A percentile compares a stretch with the other conserved stretches of the same genome.
Evolutionary conservation across 805 yeast species (phyloP).

Genomic region (Ogataea philodendri): DNA sequence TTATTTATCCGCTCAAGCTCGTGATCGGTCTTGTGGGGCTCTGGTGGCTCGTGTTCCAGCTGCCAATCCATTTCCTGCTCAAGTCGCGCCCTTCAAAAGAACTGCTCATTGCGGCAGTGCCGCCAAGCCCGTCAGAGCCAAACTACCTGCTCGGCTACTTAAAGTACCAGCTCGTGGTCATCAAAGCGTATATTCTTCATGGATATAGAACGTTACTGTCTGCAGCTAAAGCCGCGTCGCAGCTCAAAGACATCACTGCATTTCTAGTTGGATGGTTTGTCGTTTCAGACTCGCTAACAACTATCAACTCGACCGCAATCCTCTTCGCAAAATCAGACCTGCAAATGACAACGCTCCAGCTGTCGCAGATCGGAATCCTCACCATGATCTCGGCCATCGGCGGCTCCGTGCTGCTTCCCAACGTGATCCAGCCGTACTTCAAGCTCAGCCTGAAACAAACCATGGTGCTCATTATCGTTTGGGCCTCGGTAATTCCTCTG

Average conservation of each 20-base stretch:
- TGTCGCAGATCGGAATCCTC: constrained; percentile 63
- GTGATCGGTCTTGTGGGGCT: constrained; percentile 64
- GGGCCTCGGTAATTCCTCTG: constrained; percentile 67
- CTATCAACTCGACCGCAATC: constrained; percentile 77
- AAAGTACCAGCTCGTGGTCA: constrained; percentile 15
- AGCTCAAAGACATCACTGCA: constrained; percentile 61
- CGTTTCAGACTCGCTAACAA: constrained; percentile 70
- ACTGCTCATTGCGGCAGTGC: constrained; percentile 24
- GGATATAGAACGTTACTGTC: constrained; percentile 62
- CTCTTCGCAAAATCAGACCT: constrained; percentile 71
- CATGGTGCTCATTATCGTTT: constrained; percentile 50
- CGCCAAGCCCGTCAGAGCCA: constrained; percentile 12
- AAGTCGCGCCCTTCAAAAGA: constrained; percentile 43
- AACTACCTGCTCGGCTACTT: constrained; percentile 5
- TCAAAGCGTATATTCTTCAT: constrained; percentile 40
- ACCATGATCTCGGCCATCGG: constrained; percentile 65
- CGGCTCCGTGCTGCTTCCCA: constrained; percentile 63
- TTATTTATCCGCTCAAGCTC: constrained; percentile 46
- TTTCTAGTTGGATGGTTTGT: constrained; percentile 75
- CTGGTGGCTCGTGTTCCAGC: constrained; percentile 76
- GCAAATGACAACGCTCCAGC: constrained; percentile 62
- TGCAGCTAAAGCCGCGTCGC: constrained; percentile 58
- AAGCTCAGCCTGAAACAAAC: constrained; percentile 46
- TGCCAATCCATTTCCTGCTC: constrained; percentile 54
- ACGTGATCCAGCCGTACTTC: constrained; percentile 36